phyloP scores from a whole-genome alignment of 352 stramenopile genomes.

The Pythium brachiatum region DNA sequence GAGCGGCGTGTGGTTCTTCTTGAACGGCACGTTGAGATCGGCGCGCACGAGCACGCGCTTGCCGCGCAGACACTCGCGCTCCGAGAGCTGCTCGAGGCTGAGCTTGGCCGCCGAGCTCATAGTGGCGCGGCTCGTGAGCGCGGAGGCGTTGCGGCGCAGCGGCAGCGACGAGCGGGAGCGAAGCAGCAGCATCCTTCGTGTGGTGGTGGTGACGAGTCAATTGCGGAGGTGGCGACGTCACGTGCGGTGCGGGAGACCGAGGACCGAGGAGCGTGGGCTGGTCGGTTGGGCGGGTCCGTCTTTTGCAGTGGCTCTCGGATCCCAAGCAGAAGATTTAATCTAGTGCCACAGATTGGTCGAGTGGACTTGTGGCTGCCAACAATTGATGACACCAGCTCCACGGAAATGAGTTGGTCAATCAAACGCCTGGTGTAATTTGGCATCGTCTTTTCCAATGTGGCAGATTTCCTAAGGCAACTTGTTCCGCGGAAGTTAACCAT shows the following conservation, averaged over 20 bases:
- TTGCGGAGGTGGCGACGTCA: neutral
- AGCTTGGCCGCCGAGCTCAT: slow-evolving; percentile 64
- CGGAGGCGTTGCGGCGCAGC: slow-evolving; percentile 1
- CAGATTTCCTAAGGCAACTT: neutral
- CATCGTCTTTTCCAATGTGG: slow-evolving; percentile 2
- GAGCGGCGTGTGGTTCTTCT: slow-evolving; percentile 81
- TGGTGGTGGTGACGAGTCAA: neutral
- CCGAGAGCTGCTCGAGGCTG: slow-evolving; percentile 59
- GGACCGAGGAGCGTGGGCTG: neutral
- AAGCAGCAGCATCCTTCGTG: slow-evolving; percentile 16
- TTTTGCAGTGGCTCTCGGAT: slow-evolving; percentile 9
- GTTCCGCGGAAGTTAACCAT: neutral
- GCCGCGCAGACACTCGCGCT: slow-evolving; percentile 82
- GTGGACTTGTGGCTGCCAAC: too few relatives aligned
- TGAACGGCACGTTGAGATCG: slow-evolving; percentile 99
- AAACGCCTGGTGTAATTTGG: neutral
- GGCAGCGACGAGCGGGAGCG: slow-evolving; percentile 14
- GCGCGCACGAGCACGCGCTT: slow-evolving; percentile 98
- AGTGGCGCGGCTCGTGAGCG: neutral
- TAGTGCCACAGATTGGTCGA: slow-evolving; percentile 6
- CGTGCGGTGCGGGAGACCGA: neutral
- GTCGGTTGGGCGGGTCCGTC: neutral
- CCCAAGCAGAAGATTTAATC: slow-evolving; percentile 25
- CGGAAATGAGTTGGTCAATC: slow-evolving; percentile 4
- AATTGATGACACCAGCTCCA: too few relatives aligned